Percentiles rank a stretch among this genome's conserved stretches.
Conservation (phyloP, 768 basidiomycete species). For the Strobilomyces confusus region DNA sequence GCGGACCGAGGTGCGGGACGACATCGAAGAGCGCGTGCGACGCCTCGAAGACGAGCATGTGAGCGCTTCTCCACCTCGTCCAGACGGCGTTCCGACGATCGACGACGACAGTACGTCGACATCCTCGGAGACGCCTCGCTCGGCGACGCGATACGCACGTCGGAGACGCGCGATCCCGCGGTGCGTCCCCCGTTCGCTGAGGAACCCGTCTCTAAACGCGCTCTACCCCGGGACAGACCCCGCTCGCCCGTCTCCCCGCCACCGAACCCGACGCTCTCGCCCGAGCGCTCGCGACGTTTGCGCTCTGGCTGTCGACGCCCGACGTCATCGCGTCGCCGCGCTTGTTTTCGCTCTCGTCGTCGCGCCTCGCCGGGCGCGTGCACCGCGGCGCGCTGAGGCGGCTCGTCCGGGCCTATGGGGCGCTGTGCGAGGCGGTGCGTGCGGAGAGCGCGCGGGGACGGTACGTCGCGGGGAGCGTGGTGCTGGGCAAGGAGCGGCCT, state of each 20-base stretch:
- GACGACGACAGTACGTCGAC: constrained; percentile 11
- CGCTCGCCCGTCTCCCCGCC: constrained; percentile 65
- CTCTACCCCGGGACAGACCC: constrained; percentile 44
- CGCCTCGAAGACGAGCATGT: constrained; percentile 48
- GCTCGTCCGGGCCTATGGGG: constrained; percentile 65
- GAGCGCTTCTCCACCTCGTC: not conserved
- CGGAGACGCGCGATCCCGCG: constrained; percentile 22
- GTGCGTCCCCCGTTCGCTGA: constrained; percentile 9
- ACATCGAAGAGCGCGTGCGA: constrained; percentile 60
- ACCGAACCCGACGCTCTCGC: constrained; percentile 64
- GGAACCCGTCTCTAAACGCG: too few species aligned
- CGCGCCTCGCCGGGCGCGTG: constrained; percentile 39
- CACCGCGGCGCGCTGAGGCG: constrained; percentile 73
- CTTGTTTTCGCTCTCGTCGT: constrained; percentile 64
- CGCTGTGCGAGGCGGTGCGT: constrained; percentile 73
- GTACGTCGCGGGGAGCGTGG: constrained; percentile 89
- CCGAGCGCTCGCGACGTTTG: constrained; percentile 63
- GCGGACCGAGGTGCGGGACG: constrained; percentile 49
- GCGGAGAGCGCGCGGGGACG: constrained; percentile 51
- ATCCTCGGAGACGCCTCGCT: constrained; percentile 30
- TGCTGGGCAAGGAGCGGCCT: constrained; percentile 78
- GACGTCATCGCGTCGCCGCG: constrained; percentile 61
- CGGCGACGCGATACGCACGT: constrained; percentile 19
- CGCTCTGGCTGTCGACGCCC: constrained; percentile 77
- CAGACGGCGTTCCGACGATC: too few species aligned